Conservation (phyloP, 768 basidiomycete species). For the Naganishia randhawae region DNA sequence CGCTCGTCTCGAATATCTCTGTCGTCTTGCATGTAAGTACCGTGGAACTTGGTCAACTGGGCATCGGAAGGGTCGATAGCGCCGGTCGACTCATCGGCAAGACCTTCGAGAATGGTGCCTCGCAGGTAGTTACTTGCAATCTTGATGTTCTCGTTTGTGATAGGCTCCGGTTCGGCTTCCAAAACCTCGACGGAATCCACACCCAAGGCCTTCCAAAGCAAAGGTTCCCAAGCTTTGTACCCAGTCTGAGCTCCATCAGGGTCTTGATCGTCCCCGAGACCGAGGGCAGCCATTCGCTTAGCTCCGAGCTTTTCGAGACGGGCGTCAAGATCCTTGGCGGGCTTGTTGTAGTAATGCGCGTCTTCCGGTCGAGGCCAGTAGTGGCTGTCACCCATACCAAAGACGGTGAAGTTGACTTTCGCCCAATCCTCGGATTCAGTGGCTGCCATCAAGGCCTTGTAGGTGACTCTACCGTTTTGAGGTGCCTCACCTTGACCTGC, state of each 20-base stretch:
- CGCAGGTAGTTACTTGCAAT: constrained; percentile 88
- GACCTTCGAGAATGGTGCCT: constrained; percentile 89
- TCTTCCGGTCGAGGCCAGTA: constrained; percentile 98
- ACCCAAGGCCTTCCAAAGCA: constrained; percentile 87
- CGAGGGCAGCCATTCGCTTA: constrained; percentile 65
- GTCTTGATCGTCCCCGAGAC: constrained; percentile 94
- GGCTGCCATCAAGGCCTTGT: constrained; percentile 64
- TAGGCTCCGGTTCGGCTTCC: constrained; percentile 91
- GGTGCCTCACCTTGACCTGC: constrained; percentile 98
- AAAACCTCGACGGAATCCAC: constrained; percentile 81
- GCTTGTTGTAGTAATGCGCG: constrained; percentile 97
- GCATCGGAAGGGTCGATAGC: constrained; percentile 86
- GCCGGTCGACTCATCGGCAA: constrained; percentile 78
- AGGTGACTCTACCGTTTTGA: constrained; percentile 86
- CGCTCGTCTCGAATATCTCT: constrained; percentile 97
- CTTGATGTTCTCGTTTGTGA: constrained; percentile 99
- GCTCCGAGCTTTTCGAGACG: constrained; percentile 76
- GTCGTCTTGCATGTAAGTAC: constrained; percentile 70
- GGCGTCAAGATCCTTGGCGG: constrained; percentile 80
- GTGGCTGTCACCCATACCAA: constrained; percentile 95
- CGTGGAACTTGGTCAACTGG: constrained; percentile 89
- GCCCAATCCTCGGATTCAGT: constrained; percentile 59
- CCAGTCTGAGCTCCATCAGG: constrained; percentile 93
- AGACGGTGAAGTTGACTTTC: constrained; percentile 74
- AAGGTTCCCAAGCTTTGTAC: constrained; percentile 92